A percentile compares a stretch with the other conserved stretches of the same genome.
Conservation (phyloP, 768 basidiomycete species). For the Vararia minispora region DNA sequence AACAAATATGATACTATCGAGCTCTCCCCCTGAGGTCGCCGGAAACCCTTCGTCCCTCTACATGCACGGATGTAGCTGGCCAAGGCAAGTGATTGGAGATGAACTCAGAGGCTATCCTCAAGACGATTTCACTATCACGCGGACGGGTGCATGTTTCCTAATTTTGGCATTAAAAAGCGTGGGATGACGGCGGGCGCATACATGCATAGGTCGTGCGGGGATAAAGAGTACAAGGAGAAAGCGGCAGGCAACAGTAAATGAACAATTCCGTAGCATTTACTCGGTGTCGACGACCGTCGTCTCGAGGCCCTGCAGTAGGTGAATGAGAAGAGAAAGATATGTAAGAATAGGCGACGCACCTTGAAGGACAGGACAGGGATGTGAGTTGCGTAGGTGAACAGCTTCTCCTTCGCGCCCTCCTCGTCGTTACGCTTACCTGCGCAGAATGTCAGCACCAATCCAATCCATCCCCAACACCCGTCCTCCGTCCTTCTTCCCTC, state of each 20-base stretch:
- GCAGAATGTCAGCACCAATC: conserved; percentile 4
- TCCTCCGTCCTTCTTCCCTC: background rate
- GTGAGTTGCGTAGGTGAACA: conserved; percentile 83
- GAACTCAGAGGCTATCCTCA: no score
- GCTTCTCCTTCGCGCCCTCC: conserved; percentile 97
- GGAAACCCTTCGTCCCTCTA: no score
- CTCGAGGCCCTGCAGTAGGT: conserved; percentile 59
- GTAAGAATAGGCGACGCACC: conserved; percentile 33
- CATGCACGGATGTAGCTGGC: no score
- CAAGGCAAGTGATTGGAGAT: no score
- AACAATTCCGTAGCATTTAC: conserved; percentile 28
- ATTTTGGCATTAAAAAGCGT: no score
- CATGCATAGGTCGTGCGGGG: no score
- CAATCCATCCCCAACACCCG: conserved; percentile 2
- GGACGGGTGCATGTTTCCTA: no score
- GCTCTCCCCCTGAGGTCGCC: no score
- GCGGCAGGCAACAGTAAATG: conserved; percentile 8
- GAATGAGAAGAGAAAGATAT: conserved; percentile 7
- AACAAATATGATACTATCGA: no score
- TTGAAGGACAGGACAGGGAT: conserved; percentile 77
- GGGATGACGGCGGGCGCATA: no score
- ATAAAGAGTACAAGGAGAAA: background rate
- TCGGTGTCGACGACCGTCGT: conserved; percentile 75
- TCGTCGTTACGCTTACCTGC: conserved; percentile 97
- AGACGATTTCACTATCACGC: no score